Percentiles rank a stretch among this genome's conserved stretches.
Conservation (phyloP, 345 rosid species). For the Raphanus sativus region DNA sequence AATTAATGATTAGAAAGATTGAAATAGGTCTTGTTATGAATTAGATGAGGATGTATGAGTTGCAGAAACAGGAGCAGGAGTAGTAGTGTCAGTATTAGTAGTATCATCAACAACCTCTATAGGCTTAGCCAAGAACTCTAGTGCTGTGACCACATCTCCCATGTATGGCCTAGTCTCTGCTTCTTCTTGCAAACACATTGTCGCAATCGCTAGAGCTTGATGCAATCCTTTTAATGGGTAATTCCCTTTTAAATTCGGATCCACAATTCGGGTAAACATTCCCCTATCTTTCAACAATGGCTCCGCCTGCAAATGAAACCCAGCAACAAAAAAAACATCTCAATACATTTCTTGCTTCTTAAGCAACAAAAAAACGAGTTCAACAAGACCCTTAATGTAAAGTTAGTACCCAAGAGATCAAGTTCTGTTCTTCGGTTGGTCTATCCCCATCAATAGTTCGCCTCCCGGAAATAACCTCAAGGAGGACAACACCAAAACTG, state of each 20-base stretch:
- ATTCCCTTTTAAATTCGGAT: slow-evolving; percentile 52
- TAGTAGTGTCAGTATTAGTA: neutral
- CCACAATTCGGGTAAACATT: slow-evolving; percentile 44
- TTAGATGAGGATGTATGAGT: slow-evolving; percentile 21
- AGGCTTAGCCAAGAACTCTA: slow-evolving; percentile 47
- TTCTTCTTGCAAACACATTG: slow-evolving; percentile 68
- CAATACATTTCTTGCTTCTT: slow-evolving; percentile 2
- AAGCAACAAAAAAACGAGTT: slow-evolving; percentile 5
- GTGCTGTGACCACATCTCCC: slow-evolving; percentile 65
- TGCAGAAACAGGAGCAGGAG: slow-evolving; percentile 13
- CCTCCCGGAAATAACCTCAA: slow-evolving; percentile 62
- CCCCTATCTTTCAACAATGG: slow-evolving; percentile 52
- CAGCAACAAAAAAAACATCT: neutral
- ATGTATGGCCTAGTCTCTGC: slow-evolving; percentile 53
- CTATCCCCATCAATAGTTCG: slow-evolving; percentile 52
- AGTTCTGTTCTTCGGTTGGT: slow-evolving; percentile 55
- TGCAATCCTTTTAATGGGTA: slow-evolving; percentile 53
- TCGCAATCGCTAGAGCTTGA: slow-evolving; percentile 64
- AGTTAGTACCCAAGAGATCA: slow-evolving; percentile 54
- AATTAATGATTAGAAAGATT: neutral
- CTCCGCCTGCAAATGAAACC: slow-evolving; percentile 46
- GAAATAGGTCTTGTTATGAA: slow-evolving; percentile 1
- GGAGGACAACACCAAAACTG: slow-evolving; percentile 65
- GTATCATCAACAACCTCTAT: slow-evolving; percentile 30
- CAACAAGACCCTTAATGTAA: neutral